Conservation (phyloP, 208 protist genomes). For the Acanthamoeba sp. region DNA sequence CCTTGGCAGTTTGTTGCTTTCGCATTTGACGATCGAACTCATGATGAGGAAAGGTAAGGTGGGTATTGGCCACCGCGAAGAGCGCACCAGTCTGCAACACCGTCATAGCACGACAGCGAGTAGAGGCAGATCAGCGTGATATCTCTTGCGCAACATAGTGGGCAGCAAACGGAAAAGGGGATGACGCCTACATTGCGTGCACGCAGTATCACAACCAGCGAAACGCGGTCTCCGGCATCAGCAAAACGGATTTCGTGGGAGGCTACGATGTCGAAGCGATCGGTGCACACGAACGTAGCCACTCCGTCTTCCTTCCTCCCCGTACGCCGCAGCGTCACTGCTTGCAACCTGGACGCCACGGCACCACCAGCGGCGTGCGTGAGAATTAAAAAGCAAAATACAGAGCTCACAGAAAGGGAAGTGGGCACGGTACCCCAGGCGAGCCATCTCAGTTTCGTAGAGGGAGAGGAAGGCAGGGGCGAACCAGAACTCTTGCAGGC, state of each 20-base stretch:
- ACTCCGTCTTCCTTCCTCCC: conserved; percentile 57
- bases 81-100: conserved; percentile 6
- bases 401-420: not conserved
- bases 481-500: conserved; percentile 69
- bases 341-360: conserved; percentile 13
- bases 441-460: conserved; percentile 66
- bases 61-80: conserved; percentile 68
- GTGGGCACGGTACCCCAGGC: not conserved
- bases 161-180: not conserved
- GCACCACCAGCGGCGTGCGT: not conserved
- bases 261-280: conserved; percentile 41
- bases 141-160: not conserved
- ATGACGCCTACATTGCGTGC: not conserved
- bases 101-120: not conserved
- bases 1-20: conserved; percentile 46
- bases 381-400: not conserved
- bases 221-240: conserved; percentile 39
- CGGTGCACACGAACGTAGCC: conserved; percentile 59
- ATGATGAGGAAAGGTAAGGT: conserved; percentile 67
- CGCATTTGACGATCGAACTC: conserved; percentile 24
- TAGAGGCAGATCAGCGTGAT: not conserved
- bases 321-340: conserved; percentile 45
- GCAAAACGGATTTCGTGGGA: not conserved
- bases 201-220: conserved; percentile 38
- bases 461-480: conserved; percentile 19